Conservation (phyloP, 176 grass and related monocot species). For the Panicum miliaceum region DNA sequence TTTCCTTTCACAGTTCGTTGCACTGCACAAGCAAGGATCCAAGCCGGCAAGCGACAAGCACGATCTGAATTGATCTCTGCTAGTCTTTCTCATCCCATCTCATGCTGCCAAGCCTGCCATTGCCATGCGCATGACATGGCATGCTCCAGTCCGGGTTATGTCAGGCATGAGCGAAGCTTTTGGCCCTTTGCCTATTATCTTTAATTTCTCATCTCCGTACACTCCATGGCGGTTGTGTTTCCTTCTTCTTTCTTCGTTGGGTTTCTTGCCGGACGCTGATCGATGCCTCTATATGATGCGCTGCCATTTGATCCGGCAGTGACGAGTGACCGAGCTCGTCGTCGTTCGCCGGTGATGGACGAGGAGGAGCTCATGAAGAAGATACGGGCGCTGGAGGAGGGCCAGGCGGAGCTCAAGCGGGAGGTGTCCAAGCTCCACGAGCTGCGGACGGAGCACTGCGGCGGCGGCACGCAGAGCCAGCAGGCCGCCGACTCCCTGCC, state of each 20-base stretch:
- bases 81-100: background rate
- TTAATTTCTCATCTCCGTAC: background rate
- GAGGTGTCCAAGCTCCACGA: conserved; percentile 55
- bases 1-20: too few relatives aligned
- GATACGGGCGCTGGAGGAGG: conserved; percentile 59
- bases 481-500: background rate
- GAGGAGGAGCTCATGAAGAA: conserved; percentile 60
- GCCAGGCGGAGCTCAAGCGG: conserved; percentile 61
- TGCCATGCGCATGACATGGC: background rate
- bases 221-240: background rate
- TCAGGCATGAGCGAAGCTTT: conserved; percentile 29
- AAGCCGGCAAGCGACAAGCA: background rate
- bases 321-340: background rate
- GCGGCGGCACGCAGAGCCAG: conserved; percentile 14
- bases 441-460: background rate
- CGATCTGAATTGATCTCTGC: background rate
- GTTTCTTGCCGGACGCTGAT: background rate
- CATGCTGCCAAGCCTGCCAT: too few relatives aligned
- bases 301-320: too few relatives aligned
- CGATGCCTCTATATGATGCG: background rate
- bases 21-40: too few relatives aligned
- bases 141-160: background rate
- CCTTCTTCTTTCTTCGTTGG: background rate
- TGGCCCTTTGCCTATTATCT: background rate
- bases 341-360: conserved; percentile 41